A percentile compares a stretch with the other conserved stretches of the same genome.
Evolutionary conservation across 176 grass and related monocot genomes (phyloP).

Genomic region (Juncus inflexus): DNA sequence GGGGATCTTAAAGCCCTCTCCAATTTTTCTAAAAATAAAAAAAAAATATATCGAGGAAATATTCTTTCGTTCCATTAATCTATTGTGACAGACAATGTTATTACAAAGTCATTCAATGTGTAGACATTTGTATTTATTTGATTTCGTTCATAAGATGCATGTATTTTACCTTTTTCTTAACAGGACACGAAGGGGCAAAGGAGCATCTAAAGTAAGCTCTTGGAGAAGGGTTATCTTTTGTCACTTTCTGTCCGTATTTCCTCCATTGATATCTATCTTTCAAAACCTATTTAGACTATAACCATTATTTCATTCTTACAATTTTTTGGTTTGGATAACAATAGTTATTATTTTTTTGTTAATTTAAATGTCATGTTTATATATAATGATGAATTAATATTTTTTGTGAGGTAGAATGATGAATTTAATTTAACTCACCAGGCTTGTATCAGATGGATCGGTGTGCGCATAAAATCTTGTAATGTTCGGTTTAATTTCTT

Average conservation of each 20-base stretch:
- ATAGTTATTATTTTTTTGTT: neutral
- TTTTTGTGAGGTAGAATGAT: too few relatives aligned
- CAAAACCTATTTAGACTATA: slow-evolving; percentile 32
- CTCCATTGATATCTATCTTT: slow-evolving; percentile 91
- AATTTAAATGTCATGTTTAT: neutral
- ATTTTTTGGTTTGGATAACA: neutral
- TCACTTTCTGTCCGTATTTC: slow-evolving; percentile 97
- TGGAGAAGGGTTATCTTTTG: slow-evolving; percentile 80
- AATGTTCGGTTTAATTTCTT: slow-evolving; percentile 35
- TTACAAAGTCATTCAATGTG: too few relatives aligned
- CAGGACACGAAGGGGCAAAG: slow-evolving; percentile 71
- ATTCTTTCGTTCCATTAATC: too few relatives aligned
- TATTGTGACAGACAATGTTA: too few relatives aligned
- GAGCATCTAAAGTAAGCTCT: slow-evolving; percentile 87
- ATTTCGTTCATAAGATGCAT: neutral
- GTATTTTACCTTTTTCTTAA: slow-evolving; percentile 81
- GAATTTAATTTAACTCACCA: slow-evolving; percentile 34
- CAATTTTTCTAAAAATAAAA: too few relatives aligned
- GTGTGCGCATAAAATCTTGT: slow-evolving; percentile 34
- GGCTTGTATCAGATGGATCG: slow-evolving; percentile 51
- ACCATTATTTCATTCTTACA: neutral
- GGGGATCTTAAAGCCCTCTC: too few relatives aligned
- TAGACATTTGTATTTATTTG: neutral
- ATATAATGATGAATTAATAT: too few relatives aligned
- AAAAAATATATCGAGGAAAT: too few relatives aligned